phyloP scores from a whole-genome alignment of 805 yeast genomes.

The Wickerhamomyces ciferrii region DNA sequence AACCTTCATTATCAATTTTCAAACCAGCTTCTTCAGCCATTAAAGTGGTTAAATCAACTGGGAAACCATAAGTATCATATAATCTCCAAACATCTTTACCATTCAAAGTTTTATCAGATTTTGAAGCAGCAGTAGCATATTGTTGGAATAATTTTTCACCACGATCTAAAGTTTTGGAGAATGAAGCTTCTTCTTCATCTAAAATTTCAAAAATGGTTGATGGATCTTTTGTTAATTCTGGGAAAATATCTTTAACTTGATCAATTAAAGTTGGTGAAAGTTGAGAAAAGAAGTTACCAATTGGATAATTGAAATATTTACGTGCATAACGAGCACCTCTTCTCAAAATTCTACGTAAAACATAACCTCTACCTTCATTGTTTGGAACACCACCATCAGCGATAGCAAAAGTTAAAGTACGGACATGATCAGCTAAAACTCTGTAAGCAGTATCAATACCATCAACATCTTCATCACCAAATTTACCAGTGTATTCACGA shows the following conservation, averaged over 20 bases:
- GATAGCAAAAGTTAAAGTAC: conserved; percentile 93
- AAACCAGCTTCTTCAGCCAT: conserved; percentile 99
- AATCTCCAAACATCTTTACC: conserved; percentile 98
- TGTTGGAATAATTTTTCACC: conserved; percentile 96
- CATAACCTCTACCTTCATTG: conserved; percentile 99
- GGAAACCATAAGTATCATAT: conserved; percentile 98
- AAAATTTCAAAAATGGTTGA: conserved; percentile 81
- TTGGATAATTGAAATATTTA: conserved; percentile 93
- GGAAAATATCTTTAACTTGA: conserved; percentile 85
- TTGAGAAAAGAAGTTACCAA: conserved; percentile 89
- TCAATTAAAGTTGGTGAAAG: conserved; percentile 90
- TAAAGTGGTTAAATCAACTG: conserved; percentile 93
- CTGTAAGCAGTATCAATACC: conserved; percentile 98
- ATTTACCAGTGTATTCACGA: conserved; percentile 86
- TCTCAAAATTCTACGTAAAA: conserved; percentile 91
- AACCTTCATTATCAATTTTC: conserved; percentile 86
- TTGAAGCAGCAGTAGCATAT: conserved; percentile 79
- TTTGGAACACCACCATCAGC: conserved; percentile 99
- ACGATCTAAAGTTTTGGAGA: conserved; percentile 92
- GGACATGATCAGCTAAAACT: conserved; percentile 96
- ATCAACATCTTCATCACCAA: conserved; percentile 87
- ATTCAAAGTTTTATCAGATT: conserved; percentile 67
- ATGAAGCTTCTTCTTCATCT: conserved; percentile 93
- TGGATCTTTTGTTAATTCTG: conserved; percentile 75
- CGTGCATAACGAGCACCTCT: conserved; percentile 97